Evolutionary conservation across 352 stramenopile genomes (phyloP).

Genomic region (Globisporangium polare): DNA sequence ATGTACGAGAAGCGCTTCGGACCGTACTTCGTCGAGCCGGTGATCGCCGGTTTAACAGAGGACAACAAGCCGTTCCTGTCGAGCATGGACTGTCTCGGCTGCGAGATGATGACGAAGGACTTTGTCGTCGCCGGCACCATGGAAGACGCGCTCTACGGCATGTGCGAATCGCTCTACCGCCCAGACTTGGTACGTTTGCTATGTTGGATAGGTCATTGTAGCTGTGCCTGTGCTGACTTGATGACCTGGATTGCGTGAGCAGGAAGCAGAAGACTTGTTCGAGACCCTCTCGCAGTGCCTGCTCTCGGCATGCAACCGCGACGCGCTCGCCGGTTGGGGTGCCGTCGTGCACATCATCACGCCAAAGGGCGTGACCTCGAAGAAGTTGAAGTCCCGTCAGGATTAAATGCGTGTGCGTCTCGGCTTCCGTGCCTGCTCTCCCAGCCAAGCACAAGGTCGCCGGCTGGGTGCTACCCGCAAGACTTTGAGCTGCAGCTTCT

Average conservation of each 20-base stretch:
- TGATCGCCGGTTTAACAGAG: conserved; percentile 95
- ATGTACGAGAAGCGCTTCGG: conserved; percentile 99
- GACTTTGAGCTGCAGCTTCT: too few relatives aligned
- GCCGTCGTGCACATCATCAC: conserved; percentile 98
- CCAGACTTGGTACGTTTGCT: conserved; percentile 84
- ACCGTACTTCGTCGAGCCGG: conserved; percentile 98
- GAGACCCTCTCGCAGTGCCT: conserved; percentile 98
- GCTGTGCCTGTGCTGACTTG: neutral
- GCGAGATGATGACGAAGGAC: conserved; percentile 94
- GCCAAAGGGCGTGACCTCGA: conserved; percentile 76
- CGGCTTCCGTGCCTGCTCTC: neutral
- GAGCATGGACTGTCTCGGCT: conserved; percentile 98
- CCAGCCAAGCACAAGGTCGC: too few relatives aligned
- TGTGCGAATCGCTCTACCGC: conserved; percentile 98
- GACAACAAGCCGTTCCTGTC: conserved; percentile 96
- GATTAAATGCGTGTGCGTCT: conserved; percentile 36
- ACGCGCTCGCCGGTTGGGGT: conserved; percentile 98
- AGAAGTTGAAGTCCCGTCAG: conserved; percentile 79
- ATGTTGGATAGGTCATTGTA: too few relatives aligned
- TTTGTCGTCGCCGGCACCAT: conserved; percentile 98
- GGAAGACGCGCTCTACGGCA: conserved; percentile 97
- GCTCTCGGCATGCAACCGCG: conserved; percentile 96
- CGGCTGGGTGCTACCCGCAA: too few relatives aligned
- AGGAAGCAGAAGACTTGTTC: conserved; percentile 95
- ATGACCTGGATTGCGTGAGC: neutral